These are phyloP conservation scores for Trametes versicolor DNA, from an alignment of 1,284 basidiomycete species.

Conservation along the genomic window DNA sequence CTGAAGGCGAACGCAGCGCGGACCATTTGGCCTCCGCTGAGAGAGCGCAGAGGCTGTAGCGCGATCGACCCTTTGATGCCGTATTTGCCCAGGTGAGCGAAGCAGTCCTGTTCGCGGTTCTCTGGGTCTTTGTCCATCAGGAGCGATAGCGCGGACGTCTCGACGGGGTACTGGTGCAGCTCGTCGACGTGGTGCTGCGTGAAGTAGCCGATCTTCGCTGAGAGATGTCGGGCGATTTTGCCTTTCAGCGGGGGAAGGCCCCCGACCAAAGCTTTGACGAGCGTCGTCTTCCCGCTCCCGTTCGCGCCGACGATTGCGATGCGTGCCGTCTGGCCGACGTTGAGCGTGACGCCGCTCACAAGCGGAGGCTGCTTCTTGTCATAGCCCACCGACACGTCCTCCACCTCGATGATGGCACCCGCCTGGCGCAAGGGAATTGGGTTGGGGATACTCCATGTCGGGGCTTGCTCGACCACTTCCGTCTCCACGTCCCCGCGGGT, in stretches of 20 bases:
- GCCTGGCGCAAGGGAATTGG: conserved; percentile 60
- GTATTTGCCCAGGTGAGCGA: conserved; percentile 58
- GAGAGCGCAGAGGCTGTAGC: conserved; percentile 52
- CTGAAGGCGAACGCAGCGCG: conserved; percentile 56
- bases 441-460: conserved; percentile 58
- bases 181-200: conserved; percentile 67
- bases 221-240: conserved; percentile 64
- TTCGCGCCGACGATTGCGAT: conserved; percentile 68
- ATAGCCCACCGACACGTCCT: conserved; percentile 59
- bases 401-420: conserved; percentile 62
- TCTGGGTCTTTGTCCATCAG: conserved; percentile 47
- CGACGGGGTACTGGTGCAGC: conserved; percentile 44
- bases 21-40: conserved; percentile 73
- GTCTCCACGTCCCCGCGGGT: conserved; percentile 59
- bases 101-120: conserved; percentile 44
- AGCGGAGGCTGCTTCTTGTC: conserved; percentile 46
- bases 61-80: conserved; percentile 57
- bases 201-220: conserved; percentile 65
- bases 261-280: conserved; percentile 67
- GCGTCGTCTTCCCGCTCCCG: conserved; percentile 68
- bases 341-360: conserved; percentile 63
- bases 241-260: conserved; percentile 61
- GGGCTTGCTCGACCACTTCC: conserved; percentile 56
- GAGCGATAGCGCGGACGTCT: conserved; percentile 52
- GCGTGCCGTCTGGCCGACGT: conserved; percentile 63